Conservation (phyloP, 1,284 basidiomycete species). For the Malassezia obtusa region DNA sequence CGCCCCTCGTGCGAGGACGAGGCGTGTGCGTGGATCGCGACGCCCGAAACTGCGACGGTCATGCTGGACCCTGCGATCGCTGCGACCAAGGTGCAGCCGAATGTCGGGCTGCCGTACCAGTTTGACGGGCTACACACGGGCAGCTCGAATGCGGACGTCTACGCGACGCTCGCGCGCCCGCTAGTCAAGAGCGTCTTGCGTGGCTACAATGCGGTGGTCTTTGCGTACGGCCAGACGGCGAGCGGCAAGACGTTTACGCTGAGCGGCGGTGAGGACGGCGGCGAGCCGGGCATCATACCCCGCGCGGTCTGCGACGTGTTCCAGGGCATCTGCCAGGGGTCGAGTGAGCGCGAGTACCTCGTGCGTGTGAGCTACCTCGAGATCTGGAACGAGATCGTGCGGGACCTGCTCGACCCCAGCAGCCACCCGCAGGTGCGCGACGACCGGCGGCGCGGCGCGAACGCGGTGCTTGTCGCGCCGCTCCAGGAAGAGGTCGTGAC, state of each 20-base stretch:
- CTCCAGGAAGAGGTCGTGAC: slow-evolving; percentile 85
- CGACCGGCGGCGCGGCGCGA: slow-evolving; percentile 22
- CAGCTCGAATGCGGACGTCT: slow-evolving; percentile 72
- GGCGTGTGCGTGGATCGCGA: slow-evolving; percentile 35
- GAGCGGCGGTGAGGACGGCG: slow-evolving; percentile 45
- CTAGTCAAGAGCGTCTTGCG: slow-evolving; percentile 56
- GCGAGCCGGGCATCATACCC: slow-evolving; percentile 49
- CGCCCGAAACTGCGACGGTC: slow-evolving; percentile 19
- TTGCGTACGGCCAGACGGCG: slow-evolving; percentile 49
- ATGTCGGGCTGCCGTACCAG: slow-evolving; percentile 28
- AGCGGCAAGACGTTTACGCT: slow-evolving; percentile 41
- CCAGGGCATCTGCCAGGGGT: slow-evolving; percentile 49
- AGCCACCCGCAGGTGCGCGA: slow-evolving; percentile 49
- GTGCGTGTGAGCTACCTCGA: slow-evolving; percentile 89
- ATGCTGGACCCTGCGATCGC: slow-evolving; percentile 27
- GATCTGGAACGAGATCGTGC: slow-evolving; percentile 89
- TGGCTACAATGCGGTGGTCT: slow-evolving; percentile 41
- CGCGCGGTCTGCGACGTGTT: slow-evolving; percentile 43
- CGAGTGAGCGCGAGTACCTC: slow-evolving; percentile 65
- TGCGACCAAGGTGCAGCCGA: slow-evolving; percentile 19
- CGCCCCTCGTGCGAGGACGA: slow-evolving; percentile 16
- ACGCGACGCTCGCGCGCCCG: slow-evolving; percentile 69
- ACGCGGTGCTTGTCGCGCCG: slow-evolving; percentile 55
- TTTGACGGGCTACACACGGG: slow-evolving; percentile 67
- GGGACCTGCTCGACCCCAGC: slow-evolving; percentile 71